Base-by-base conservation (phyloP, 768 basidiomycete genomes). In the Collybia mongolica region DNA sequence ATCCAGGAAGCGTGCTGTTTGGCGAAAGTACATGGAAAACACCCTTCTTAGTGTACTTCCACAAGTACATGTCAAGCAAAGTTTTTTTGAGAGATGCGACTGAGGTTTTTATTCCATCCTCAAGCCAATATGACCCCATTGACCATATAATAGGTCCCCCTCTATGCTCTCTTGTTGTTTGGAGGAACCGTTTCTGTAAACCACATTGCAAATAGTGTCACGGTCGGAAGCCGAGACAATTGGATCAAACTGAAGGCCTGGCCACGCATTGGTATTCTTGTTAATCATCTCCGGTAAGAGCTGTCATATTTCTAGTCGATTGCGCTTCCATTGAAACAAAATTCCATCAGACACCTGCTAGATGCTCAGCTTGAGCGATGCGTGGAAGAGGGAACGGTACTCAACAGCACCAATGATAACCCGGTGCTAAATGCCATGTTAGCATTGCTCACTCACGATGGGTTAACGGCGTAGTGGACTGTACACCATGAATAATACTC, bases 241-340 rank as follows among this genome's bases (percentile, higher is more conserved):
- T 62, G 57, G 5, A 68, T 97, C 51, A 84, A 79, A 59, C 64
- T 96, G 53, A 81, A 77, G 48, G 90, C 92, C 0, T 90, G 86
- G 82, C 89, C 94, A n/a, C 80, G 93, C 7, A 95, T 96, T 43
- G 93, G 93, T 1, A 83, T 93, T 9, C 76, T 97, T 23, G 88
- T 92, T 37, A 93, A 93, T 60, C 90, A 93, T 56, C 69, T 94
- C 9, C 76, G 90, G 90, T 89, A 62, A 53, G 74, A 65, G 19
- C 32, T 14, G 2, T 32, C 19, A 5, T 22, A 41, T 39, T 22
- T 6, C n/a, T 19, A 19, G n/a, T 17, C 7, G n/a, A 6, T 49
- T 36, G 23, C 20, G 19, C 22, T 11, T 44, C 28, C 20, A 39
- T 26, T 9, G 45, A 28, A 49, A 39, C 14, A 11, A 17, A 6